phyloP scores from a whole-genome alignment of 163 green algal species.

The Botryococcus braunii region DNA sequence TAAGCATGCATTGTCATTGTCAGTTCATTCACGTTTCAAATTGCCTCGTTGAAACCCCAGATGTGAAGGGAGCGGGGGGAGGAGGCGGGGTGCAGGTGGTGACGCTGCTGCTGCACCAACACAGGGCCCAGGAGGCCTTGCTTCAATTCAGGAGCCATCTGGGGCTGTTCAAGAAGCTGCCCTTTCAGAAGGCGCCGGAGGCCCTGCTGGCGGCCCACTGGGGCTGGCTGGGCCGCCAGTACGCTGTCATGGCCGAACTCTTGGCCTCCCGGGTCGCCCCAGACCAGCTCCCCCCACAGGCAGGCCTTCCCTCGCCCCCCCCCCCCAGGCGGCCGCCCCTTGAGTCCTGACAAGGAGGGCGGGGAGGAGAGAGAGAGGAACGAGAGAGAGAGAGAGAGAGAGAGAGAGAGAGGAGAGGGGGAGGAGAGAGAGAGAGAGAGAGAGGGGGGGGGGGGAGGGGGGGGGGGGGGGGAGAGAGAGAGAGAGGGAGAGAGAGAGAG shows the following conservation, averaged over 20 bases:
- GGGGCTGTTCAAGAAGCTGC: conserved; percentile 17
- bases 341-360: too few species aligned
- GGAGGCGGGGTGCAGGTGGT: conserved; percentile 17
- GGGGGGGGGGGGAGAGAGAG: too few species aligned
- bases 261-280: conserved; percentile 26
- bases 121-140: conserved; percentile 46
- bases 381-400: too few species aligned
- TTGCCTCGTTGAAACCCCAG: not conserved
- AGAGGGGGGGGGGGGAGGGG: too few species aligned
- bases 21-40: not conserved
- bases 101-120: conserved; percentile 65
- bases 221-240: conserved; percentile 57
- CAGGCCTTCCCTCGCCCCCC: too few species aligned
- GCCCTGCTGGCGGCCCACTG: conserved; percentile 39
- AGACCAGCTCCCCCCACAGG: conserved; percentile 28
- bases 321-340: too few species aligned
- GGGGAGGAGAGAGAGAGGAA: too few species aligned
- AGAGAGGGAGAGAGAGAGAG: too few species aligned
- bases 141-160: conserved; percentile 53
- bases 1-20: not conserved
- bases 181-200: conserved; percentile 14
- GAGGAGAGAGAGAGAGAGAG: too few species aligned
- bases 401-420: too few species aligned
- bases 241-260: conserved; percentile 54
- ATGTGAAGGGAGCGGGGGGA: not conserved